Conservation (phyloP, 179 eudicot genomes). For the Vitellaria paradoxa region DNA sequence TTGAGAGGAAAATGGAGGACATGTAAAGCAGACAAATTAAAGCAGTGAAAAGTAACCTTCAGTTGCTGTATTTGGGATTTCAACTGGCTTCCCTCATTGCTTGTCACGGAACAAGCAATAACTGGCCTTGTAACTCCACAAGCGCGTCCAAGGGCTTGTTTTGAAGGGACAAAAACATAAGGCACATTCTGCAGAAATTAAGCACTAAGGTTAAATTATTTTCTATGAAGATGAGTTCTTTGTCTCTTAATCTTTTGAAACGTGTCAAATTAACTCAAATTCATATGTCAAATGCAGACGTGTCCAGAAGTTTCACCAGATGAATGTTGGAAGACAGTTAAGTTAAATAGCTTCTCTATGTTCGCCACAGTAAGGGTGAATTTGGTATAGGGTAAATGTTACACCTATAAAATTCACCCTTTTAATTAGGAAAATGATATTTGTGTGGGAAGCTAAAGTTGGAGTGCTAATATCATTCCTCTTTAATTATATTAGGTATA, state of each 20-base stretch:
- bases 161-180: constrained; percentile 75
- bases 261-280: not conserved
- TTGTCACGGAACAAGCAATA: constrained; percentile 79
- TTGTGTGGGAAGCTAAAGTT: too few species aligned
- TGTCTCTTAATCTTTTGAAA: not conserved
- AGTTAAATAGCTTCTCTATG: too few species aligned
- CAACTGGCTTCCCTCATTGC: constrained; percentile 81
- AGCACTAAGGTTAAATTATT: not conserved
- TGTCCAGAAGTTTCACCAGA: too few species aligned
- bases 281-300: too few species aligned
- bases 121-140: constrained; percentile 82
- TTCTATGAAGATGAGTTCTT: too few species aligned
- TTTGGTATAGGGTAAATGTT: too few species aligned
- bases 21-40: not conserved
- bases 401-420: too few species aligned
- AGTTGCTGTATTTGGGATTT: constrained; percentile 70
- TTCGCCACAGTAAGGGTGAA: too few species aligned
- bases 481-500: too few species aligned
- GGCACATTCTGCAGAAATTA: constrained; percentile 62
- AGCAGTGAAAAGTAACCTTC: constrained; percentile 31
- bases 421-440: too few species aligned
- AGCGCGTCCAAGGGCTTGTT: constrained; percentile 92
- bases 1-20: not conserved
- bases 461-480: too few species aligned
- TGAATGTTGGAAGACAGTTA: too few species aligned